Base-by-base conservation (phyloP, 169 alveolate genomes). In the Cryptosporidium sp. region DNA sequence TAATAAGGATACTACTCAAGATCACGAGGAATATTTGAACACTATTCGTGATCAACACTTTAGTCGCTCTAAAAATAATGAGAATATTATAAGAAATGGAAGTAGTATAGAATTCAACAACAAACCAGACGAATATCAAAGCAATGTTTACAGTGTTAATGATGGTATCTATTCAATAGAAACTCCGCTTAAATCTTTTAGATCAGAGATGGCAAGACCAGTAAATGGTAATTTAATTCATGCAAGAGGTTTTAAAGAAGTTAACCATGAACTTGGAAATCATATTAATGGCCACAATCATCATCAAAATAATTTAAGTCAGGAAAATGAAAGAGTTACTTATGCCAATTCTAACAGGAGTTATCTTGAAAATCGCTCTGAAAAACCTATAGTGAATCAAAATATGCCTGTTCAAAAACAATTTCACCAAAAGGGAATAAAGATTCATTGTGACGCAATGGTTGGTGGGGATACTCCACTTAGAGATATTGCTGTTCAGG, bases 391-490 rank as follows among this genome's bases (percentile, higher is more conserved):
- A 23, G 37, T 55, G 37, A 55, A 55, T 55, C 67, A 55, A 23
- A 55, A n/a, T 26, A n/a, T 26, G 7, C 37, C 67, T 16, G 37
- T 26, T 23, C 67, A 55, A 21, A 55, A 23, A 6, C 67, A 55
- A 55, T 16, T 9, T 23, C 35, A 55, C 50, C 71, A 65, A n/a
- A 65, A n/a, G 10, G 50, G 50, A 31, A 61, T 21, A 29, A 80
- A 80, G 21, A 41, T 29, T 62, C 50, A 29, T 31, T 80, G 89
- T 80, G 74, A 62, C 62, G 89, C 75, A 33, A 61, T 80, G 67
- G 89, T 80, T 62, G 89, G 89, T 45, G 89, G 89, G 18, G 75
- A 80, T 48, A 80, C 89, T 62, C 89, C 89, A 6, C 65, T 80
- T 37, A 59, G 75, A 62, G 70, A 80, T 1, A 29, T 59, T 37